These are phyloP conservation scores for Cutaneotrichosporon sp. DNA, from an alignment of 1,284 basidiomycete species.

Conservation along the genomic window DNA sequence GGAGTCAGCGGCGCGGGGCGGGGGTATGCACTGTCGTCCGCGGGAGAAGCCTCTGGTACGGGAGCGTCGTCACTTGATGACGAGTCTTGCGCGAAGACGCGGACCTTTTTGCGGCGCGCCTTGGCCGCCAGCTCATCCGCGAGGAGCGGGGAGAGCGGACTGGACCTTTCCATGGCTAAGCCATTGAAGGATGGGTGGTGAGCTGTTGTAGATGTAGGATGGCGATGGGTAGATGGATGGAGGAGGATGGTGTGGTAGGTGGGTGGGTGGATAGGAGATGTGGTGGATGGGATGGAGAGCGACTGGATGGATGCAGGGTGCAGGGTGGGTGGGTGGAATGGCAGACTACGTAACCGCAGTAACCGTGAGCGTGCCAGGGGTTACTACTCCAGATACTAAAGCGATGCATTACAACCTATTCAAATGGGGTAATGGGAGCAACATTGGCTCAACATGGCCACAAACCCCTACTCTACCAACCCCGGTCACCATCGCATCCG, in stretches of 20 bases:
- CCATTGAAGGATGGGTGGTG: constrained; percentile 6
- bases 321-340: too few species aligned
- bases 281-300: background rate
- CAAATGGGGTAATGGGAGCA: background rate
- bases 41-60: background rate
- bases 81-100: constrained; percentile 21
- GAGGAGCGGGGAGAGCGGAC: constrained; percentile 17
- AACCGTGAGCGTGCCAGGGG: background rate
- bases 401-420: background rate
- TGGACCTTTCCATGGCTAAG: constrained; percentile 16
- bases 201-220: background rate
- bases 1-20: background rate
- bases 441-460: too few species aligned
- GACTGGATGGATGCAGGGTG: background rate
- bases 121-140: constrained; percentile 15
- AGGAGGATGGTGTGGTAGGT: background rate
- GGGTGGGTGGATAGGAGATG: background rate
- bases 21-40: constrained; percentile 14
- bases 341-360: background rate
- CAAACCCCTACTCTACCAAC: too few species aligned
- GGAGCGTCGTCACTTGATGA: constrained; percentile 16
- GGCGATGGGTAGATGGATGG: too few species aligned
- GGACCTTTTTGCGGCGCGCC: constrained; percentile 20
- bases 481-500: too few species aligned
- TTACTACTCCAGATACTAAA: background rate